A percentile compares a stretch with the other conserved stretches of the same genome.
Conservation (phyloP, 441 rosid genomes). For the Populus hybrid region DNA sequence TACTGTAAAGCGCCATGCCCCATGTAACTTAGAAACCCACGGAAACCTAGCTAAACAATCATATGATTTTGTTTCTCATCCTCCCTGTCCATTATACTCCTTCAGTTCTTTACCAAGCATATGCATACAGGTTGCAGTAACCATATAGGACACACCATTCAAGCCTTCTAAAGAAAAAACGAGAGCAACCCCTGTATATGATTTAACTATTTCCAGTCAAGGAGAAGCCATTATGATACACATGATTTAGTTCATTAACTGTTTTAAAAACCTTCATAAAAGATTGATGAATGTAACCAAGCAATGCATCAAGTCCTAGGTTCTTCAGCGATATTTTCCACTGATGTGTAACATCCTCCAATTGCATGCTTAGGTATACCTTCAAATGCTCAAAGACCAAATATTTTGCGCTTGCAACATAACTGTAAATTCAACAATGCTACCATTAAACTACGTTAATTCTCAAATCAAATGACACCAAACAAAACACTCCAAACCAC, state of each 20-base stretch:
- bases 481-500: neutral
- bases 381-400: neutral
- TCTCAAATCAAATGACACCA: neutral
- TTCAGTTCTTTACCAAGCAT: neutral
- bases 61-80: neutral
- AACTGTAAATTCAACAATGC: neutral
- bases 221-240: neutral
- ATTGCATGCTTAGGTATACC: neutral
- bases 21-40: neutral
- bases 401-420: neutral
- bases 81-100: neutral
- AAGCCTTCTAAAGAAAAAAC: neutral
- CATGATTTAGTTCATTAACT: neutral
- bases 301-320: neutral
- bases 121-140: neutral
- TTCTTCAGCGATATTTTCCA: neutral
- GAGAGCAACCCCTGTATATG: neutral
- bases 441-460: neutral
- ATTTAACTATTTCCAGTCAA: neutral
- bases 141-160: neutral
- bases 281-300: neutral
- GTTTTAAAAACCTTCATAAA: neutral
- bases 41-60: neutral
- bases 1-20: neutral
- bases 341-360: neutral